Evolutionary conservation across 805 yeast species (phyloP), one percentile per base, ranked within the genome.

Genomic region (Wickerhamiella slavikovae): DNA sequence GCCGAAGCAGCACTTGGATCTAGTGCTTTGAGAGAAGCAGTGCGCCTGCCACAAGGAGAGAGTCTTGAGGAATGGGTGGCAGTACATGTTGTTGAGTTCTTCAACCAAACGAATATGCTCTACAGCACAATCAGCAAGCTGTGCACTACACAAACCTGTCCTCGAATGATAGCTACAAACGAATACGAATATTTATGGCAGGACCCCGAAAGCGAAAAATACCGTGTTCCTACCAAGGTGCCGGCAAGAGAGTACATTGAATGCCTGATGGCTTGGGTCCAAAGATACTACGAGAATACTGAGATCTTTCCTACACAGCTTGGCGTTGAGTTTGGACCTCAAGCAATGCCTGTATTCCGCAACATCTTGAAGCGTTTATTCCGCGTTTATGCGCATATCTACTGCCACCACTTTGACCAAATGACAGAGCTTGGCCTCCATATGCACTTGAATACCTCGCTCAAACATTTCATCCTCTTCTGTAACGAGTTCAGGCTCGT

Each of bases 141-240:
- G 46, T 89, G 99, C 51, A 80, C 95, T 0, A 95, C 96, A 2
- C 52, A 58, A n/a, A 66, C 91, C 2, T 89, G 99, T 49, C 96
- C 98, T 2, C 59, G 89, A 34, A 89, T 89, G 99, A 83, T 78
- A 33, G 99, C 99, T 14, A 85, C 96, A 0, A 89, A 75, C 36
- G 95, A 83, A 55, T 85, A 82, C 48, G 98, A 89, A 52, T 89
- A 89, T 47, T 61, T 89, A 35, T 89, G 99, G 99, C 93, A 85
- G 49, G 93, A 83, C 43, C 35, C 51, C 15, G 27, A 36, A 12
- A 58, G 58, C 38, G 57, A 67, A 24, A 52, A 57, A 34, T 59
- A 51, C 41, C 65, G 65, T 43, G 69, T 73, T 36, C 96, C 98
- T 1, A 68, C 78, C 6, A 72, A 89, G 12, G 70, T 89, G 41